These are phyloP conservation scores for Aspergillus haitiensis DNA, from an alignment of 495 filamentous ascomycete genomes.

Conservation along the genomic window DNA sequence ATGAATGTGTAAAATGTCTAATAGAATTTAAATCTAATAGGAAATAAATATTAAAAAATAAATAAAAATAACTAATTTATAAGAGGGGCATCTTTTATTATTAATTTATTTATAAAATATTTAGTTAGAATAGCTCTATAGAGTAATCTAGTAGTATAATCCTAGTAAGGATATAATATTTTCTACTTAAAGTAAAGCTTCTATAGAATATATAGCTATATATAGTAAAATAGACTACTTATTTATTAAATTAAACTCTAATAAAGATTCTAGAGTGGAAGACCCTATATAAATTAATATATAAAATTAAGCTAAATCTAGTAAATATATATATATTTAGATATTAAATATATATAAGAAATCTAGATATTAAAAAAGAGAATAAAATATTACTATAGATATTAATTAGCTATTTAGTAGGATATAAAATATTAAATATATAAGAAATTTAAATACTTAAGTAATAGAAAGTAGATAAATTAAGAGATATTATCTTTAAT, in stretches of 20 bases:
- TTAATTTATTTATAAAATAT: conserved; percentile 3
- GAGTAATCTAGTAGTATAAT: background rate
- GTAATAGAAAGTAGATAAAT: too few species aligned
- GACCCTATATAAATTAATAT: background rate
- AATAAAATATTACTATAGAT: background rate
- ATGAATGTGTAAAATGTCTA: too few species aligned
- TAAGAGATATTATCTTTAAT: background rate
- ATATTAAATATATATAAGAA: too few species aligned
- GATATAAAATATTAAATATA: too few species aligned
- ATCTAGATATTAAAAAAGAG: background rate
- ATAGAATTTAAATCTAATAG: too few species aligned
- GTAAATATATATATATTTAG: background rate
- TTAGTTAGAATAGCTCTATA: conserved; percentile 11
- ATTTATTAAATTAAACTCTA: too few species aligned
- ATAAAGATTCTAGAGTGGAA: background rate
- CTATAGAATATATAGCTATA: too few species aligned
- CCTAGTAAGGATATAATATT: background rate
- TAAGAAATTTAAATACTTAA: too few species aligned
- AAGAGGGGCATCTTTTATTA: background rate
- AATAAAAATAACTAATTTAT: too few species aligned
- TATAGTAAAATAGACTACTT: too few species aligned
- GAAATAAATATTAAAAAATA: too few species aligned
- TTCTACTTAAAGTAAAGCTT: background rate
- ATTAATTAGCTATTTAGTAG: too few species aligned
- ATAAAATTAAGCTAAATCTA: background rate